Conservation (phyloP, 1,139 yeast species). For the Nakaseomyces glabratus region DNA sequence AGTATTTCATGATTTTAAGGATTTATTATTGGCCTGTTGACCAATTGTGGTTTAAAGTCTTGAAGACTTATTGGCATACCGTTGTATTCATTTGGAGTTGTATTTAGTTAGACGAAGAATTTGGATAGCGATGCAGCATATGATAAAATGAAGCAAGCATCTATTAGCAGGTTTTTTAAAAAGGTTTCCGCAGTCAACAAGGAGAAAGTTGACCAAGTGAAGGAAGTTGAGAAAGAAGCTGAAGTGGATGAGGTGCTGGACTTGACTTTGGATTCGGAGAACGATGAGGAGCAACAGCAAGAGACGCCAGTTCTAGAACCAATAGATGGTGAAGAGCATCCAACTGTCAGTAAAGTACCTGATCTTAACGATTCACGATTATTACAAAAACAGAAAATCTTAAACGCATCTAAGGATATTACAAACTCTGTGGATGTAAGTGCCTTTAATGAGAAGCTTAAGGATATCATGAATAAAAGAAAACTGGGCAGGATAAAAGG, state of each 20-base stretch:
- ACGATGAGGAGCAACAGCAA: conserved; percentile 1
- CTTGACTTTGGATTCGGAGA: conserved; percentile 8
- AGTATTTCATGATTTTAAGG: too few relatives aligned
- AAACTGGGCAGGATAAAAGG: conserved; percentile 1
- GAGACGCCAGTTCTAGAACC: neutral
- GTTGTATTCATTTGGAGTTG: too few relatives aligned
- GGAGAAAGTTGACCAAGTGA: conserved; percentile 5
- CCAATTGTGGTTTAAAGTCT: too few relatives aligned
- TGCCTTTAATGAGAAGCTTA: conserved; percentile 3
- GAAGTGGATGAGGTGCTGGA: conserved; percentile 8
- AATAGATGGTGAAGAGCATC: neutral
- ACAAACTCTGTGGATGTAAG: neutral
- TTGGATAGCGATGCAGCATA: too few relatives aligned
- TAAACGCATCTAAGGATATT: neutral
- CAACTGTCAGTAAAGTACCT: neutral
- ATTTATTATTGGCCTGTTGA: too few relatives aligned
- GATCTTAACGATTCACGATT: neutral
- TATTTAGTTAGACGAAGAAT: too few relatives aligned
- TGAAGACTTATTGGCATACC: too few relatives aligned
- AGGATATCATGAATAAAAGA: conserved; percentile 6
- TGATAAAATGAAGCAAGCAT: conserved; percentile 19
- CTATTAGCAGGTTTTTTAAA: conserved; percentile 27
- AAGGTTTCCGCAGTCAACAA: conserved; percentile 8
- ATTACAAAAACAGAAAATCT: too few relatives aligned
- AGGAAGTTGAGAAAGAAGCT: conserved; percentile 8